A percentile compares a stretch with the other conserved stretches of the same genome.
Evolutionary conservation across 164 flowering plant genomes (phyloP).

Genomic region (Santalum album): DNA sequence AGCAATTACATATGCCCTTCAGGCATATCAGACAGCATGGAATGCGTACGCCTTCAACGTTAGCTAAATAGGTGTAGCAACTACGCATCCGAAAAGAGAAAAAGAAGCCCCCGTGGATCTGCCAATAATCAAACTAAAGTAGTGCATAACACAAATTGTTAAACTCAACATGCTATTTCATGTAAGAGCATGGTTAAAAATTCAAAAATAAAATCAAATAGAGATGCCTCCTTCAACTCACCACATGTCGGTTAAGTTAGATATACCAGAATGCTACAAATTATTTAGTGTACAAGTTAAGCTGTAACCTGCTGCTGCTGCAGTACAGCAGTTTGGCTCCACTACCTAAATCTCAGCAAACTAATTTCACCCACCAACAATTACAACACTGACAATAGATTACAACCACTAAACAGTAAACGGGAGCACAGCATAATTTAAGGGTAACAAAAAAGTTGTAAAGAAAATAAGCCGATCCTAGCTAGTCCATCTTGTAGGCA

Average conservation of each 20-base stretch:
- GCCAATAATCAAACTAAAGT: no score
- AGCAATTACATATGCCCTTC: no score
- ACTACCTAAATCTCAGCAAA: constrained; percentile 1
- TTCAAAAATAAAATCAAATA: no score
- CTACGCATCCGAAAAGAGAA: no score
- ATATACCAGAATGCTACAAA: constrained; percentile 1
- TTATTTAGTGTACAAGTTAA: constrained; percentile 14
- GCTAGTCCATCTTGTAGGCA: constrained; percentile 4
- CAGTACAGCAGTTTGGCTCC: background rate
- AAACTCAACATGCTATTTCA: no score
- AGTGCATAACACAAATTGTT: no score
- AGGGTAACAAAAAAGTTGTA: background rate
- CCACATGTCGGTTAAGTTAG: constrained; percentile 7
- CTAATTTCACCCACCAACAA: constrained; percentile 1
- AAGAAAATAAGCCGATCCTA: background rate
- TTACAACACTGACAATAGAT: constrained; percentile 6
- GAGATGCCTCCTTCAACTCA: background rate
- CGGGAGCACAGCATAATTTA: background rate
- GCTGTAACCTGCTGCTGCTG: background rate
- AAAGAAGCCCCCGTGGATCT: no score
- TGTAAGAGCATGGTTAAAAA: no score
- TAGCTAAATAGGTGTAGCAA: no score
- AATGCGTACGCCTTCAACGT: no score
- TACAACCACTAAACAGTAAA: constrained; percentile 9
- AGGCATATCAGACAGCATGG: no score